A percentile compares a stretch with the other conserved stretches of the same genome.
These are phyloP conservation scores for Pseudocercospora vitis DNA, from an alignment of 2,329 filamentous ascomycete genomes.

Conservation along the genomic window DNA sequence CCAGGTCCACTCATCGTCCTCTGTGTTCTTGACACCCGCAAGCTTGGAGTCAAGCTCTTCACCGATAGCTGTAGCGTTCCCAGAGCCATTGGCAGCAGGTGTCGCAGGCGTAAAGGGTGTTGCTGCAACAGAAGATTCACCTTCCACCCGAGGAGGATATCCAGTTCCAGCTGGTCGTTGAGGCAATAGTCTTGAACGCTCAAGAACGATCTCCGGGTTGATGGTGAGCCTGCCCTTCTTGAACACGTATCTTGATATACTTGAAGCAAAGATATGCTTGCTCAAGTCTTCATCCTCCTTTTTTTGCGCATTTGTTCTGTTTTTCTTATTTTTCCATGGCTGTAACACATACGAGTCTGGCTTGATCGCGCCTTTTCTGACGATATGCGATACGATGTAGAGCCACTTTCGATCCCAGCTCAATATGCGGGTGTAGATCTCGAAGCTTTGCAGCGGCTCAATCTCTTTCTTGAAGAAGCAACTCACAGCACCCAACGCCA, in stretches of 20 bases:
- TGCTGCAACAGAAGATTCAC: constrained; percentile 17
- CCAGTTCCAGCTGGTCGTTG: constrained; percentile 61
- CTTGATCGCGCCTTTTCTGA: constrained; percentile 46
- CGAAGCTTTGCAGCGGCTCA: constrained; percentile 46
- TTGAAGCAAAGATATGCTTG: constrained; percentile 51
- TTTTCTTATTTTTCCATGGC: constrained; percentile 44
- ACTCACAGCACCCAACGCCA: constrained; percentile 50
- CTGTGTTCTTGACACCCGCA: constrained; percentile 18
- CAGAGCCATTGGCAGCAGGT: constrained; percentile 24
- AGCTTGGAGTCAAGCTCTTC: constrained; percentile 33
- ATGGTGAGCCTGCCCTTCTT: constrained; percentile 70
- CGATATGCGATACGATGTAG: constrained; percentile 51
- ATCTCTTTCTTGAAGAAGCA: constrained; percentile 53
- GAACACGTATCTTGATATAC: constrained; percentile 52
- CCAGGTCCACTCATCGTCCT: constrained; percentile 57
- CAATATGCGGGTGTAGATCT: constrained; percentile 51
- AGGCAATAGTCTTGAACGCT: constrained; percentile 72
- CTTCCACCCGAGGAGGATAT: constrained; percentile 34
- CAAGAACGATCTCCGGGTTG: constrained; percentile 73
- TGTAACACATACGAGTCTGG: constrained; percentile 47
- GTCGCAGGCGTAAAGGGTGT: constrained; percentile 32
- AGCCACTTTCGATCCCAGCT: constrained; percentile 55
- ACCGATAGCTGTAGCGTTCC: constrained; percentile 29
- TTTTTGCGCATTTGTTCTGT: constrained; percentile 24
- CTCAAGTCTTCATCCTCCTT: constrained; percentile 40